Percentiles rank a stretch among this genome's conserved stretches.
Conservation (phyloP, 2,329 filamentous ascomycete species). For the Pseudogymnoascus sp. region DNA sequence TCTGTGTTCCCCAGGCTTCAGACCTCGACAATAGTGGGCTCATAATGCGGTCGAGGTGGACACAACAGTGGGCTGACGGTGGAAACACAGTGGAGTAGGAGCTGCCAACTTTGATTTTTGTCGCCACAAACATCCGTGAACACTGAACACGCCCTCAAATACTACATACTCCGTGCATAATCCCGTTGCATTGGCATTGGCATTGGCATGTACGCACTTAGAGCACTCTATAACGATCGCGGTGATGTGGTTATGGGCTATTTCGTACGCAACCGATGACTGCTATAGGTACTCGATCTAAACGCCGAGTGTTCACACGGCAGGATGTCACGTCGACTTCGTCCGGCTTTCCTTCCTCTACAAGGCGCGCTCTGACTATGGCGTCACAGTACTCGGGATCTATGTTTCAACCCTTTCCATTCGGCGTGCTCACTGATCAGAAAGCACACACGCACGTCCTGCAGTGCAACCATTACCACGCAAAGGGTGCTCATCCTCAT, state of each 20-base stretch:
- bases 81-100: not conserved
- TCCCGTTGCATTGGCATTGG: not conserved
- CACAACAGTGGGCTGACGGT: not conserved
- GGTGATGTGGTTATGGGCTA: not conserved
- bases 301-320: not conserved
- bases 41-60: not conserved
- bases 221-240: not conserved
- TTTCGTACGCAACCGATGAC: conserved; percentile 1
- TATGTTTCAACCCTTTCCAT: not conserved
- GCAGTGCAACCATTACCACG: not conserved
- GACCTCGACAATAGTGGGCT: not conserved
- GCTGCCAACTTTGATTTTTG: not conserved
- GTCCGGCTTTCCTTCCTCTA: not conserved
- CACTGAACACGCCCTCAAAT: not conserved
- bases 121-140: not conserved
- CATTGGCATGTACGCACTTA: not conserved
- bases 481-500: not conserved
- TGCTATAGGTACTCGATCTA: not conserved
- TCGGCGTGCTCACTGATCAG: not conserved
- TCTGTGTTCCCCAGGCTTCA: not conserved
- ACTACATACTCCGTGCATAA: not conserved
- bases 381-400: not conserved
- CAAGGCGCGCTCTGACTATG: not conserved
- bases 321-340: not conserved
- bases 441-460: not conserved